Evolutionary conservation across 176 grass and related monocot species (phyloP).

Genomic region (Triticum aestivum): IWGSC_CS_RefSeq_v2.1 NC_057809.1:600669917-600670416

Average conservation of each 20-base stretch:
- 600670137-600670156: neutral
- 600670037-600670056: neutral
- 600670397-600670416: neutral
- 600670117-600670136: neutral
- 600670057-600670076: neutral
- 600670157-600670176: neutral
- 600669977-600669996: neutral
- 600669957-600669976: neutral
- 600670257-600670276: constrained; percentile 1
- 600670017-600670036: neutral
- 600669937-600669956: neutral
- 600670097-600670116: neutral
- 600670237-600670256: constrained; percentile 2
- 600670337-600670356: neutral
- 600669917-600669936: constrained; percentile 10
- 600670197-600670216: neutral
- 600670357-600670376: neutral
- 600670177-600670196: neutral
- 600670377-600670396: constrained; percentile 13
- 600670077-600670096: neutral
- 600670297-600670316: constrained; percentile 1
- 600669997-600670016: neutral
- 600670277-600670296: neutral
- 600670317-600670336: neutral
- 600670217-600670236: neutral